These are phyloP conservation scores for Beauveria australis DNA, from an alignment of 2,329 filamentous ascomycete genomes.

Conservation along the genomic window DNA sequence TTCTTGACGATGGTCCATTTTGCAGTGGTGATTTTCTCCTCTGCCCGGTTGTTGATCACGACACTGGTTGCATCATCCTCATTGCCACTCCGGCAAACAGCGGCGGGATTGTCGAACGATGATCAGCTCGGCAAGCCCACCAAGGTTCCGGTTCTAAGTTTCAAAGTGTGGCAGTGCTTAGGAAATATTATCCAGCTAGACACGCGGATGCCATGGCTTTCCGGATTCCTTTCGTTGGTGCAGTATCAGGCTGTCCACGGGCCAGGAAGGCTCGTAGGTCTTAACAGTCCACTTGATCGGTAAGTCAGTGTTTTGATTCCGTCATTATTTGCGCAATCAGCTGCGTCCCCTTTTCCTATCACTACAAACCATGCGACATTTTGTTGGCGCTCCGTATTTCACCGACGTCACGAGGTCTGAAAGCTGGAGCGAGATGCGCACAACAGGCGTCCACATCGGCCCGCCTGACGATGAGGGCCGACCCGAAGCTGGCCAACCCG, in stretches of 20 bases:
- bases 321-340: neutral
- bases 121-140: slow-evolving; percentile 4
- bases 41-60: slow-evolving; percentile 56
- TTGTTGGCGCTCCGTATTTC: neutral
- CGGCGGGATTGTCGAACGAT: slow-evolving; percentile 15
- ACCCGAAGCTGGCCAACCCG: slow-evolving; percentile 4
- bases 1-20: slow-evolving; percentile 52
- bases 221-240: slow-evolving; percentile 63
- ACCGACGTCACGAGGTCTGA: neutral
- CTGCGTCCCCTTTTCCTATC: neutral
- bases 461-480: slow-evolving; percentile 1
- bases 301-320: slow-evolving; percentile 42
- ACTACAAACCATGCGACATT: neutral
- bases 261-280: slow-evolving; percentile 65
- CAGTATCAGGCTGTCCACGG: slow-evolving; percentile 68
- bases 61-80: slow-evolving; percentile 61
- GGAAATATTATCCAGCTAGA: slow-evolving; percentile 66
- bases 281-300: slow-evolving; percentile 81
- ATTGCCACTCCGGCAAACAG: slow-evolving; percentile 43
- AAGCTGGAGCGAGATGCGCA: neutral
- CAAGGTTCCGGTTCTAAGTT: slow-evolving; percentile 63
- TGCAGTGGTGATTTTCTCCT: slow-evolving; percentile 47
- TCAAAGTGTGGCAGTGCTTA: slow-evolving; percentile 68
- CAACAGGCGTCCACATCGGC: neutral
- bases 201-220: slow-evolving; percentile 84